Conservation (phyloP, 208 protist species). For the Acanthamoeba triangularis region DNA sequence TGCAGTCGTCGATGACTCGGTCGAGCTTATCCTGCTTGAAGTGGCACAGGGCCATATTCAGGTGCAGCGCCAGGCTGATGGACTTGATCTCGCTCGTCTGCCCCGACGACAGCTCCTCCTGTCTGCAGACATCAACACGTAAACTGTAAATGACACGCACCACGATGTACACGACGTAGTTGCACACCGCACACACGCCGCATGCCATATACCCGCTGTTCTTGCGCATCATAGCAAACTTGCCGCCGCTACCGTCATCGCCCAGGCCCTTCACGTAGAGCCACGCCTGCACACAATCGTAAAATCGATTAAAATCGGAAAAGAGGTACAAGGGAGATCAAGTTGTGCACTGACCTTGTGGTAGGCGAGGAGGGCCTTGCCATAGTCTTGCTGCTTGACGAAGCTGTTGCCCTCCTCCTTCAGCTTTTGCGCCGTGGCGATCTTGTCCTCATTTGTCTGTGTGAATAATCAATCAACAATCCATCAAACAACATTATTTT, state of each 20-base stretch:
- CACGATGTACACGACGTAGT: no score
- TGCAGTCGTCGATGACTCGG: constrained; percentile 43
- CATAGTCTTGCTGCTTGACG: constrained; percentile 50
- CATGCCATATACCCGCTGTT: neutral
- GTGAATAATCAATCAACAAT: neutral
- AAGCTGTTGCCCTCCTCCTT: constrained; percentile 36
- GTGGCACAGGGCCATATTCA: constrained; percentile 51
- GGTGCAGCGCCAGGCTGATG: neutral
- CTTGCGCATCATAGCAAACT: neutral
- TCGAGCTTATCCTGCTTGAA: constrained; percentile 48
- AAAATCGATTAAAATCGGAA: no score
- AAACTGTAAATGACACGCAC: neutral
- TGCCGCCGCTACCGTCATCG: neutral
- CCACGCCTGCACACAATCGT: constrained; percentile 15
- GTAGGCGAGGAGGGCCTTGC: constrained; percentile 33
- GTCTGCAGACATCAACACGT: neutral
- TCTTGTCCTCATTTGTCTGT: constrained; percentile 44
- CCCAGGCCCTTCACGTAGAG: constrained; percentile 32
- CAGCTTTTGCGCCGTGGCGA: neutral
- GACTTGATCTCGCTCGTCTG: constrained; percentile 6
- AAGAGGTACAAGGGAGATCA: no score
- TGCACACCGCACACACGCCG: no score
- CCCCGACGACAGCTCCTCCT: neutral
- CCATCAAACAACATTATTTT: no score
- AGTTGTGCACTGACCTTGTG: constrained; percentile 15